Evolutionary conservation across 2,329 filamentous ascomycete species (phyloP).

Genomic region (Ophiosphaerella herpotricha): DNA sequence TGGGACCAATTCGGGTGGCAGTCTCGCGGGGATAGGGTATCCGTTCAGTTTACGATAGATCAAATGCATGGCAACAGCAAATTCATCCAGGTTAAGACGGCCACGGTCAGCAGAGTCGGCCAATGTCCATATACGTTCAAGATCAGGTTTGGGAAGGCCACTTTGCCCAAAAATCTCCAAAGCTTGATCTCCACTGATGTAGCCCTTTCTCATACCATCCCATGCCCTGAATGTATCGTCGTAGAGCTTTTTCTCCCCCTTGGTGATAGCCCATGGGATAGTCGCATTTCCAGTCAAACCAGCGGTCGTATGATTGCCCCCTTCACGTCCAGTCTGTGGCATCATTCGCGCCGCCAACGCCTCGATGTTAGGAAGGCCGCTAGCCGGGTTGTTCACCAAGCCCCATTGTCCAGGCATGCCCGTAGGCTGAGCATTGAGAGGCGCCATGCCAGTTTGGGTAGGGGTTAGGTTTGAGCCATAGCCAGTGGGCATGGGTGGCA

Average conservation of each 20-base stretch:
- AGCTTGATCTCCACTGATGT: conserved; percentile 86
- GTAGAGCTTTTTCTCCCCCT: conserved; percentile 97
- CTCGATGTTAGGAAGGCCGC: conserved; percentile 90
- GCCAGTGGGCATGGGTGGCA: conserved; percentile 74
- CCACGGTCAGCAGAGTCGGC: conserved; percentile 94
- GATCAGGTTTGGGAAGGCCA: conserved; percentile 84
- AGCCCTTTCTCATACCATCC: conserved; percentile 93
- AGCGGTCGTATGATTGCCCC: conserved; percentile 77
- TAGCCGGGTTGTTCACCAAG: conserved; percentile 90
- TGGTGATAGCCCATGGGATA: conserved; percentile 97
- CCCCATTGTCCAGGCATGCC: conserved; percentile 95
- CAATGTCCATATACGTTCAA: conserved; percentile 93
- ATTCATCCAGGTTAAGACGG: conserved; percentile 92
- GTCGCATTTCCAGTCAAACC: conserved; percentile 92
- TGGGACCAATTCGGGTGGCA: conserved; percentile 90
- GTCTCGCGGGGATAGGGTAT: conserved; percentile 83
- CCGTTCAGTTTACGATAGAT: conserved; percentile 98
- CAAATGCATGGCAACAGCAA: conserved; percentile 97
- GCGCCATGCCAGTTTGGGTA: conserved; percentile 65
- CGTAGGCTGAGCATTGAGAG: conserved; percentile 90
- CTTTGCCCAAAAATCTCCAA: conserved; percentile 98
- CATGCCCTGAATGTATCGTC: conserved; percentile 93
- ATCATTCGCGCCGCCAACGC: conserved; percentile 93
- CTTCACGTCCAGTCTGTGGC: conserved; percentile 90
- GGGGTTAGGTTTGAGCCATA: conserved; percentile 58